Conservation (phyloP, 1,139 yeast genomes). For the Yarrowia galli region DNA sequence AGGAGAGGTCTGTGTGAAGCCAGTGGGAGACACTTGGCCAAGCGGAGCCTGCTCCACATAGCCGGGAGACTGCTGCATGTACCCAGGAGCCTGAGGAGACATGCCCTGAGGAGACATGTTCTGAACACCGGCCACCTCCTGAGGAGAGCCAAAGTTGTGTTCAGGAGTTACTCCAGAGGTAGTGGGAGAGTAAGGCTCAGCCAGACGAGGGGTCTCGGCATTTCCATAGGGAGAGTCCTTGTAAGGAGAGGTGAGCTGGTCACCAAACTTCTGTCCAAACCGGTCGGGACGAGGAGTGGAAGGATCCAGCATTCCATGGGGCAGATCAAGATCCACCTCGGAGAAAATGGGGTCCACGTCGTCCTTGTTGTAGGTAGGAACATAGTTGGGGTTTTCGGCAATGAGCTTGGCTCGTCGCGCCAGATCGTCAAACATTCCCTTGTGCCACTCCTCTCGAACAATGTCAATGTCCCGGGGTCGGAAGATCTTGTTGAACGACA, state of each 20-base stretch:
- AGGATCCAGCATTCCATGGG: constrained; percentile 18
- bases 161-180: constrained; percentile 26
- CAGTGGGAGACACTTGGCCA: constrained; percentile 11
- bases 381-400: constrained; percentile 23
- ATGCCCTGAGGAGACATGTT: constrained; percentile 26
- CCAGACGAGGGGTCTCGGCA: constrained; percentile 26
- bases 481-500: constrained; percentile 65
- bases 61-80: constrained; percentile 9
- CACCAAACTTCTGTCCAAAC: constrained; percentile 24
- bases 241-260: constrained; percentile 22
- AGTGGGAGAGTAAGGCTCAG: constrained; percentile 25
- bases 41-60: constrained; percentile 10
- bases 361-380: constrained; percentile 40
- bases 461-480: constrained; percentile 84
- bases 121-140: constrained; percentile 15
- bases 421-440: constrained; percentile 44
- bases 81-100: constrained; percentile 8
- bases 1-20: constrained; percentile 12
- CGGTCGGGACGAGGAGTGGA: constrained; percentile 17
- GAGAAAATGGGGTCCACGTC: constrained; percentile 41
- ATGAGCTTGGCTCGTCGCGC: constrained; percentile 33
- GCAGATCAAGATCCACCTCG: constrained; percentile 31
- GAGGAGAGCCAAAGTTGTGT: constrained; percentile 2
- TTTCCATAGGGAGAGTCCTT: constrained; percentile 27
- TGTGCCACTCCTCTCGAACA: constrained; percentile 66